phyloP scores from a whole-genome alignment of 495 filamentous ascomycete genomes.

The Aspergillus biplanus region DNA sequence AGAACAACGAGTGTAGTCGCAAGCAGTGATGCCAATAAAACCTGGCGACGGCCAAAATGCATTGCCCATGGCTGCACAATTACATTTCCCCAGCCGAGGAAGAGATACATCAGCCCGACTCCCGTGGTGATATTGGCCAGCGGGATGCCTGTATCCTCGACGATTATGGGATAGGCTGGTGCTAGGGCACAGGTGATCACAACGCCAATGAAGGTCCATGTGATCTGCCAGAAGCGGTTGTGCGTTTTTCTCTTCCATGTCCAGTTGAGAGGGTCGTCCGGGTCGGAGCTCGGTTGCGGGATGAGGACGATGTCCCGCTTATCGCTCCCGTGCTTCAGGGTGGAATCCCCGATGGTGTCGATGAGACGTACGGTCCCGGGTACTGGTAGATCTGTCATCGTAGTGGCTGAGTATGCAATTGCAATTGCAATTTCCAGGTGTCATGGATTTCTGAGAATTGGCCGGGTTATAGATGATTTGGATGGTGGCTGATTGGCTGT shows the following conservation, averaged over 20 bases:
- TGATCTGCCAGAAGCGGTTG: background rate
- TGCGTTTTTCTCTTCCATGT: background rate
- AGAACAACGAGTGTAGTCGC: slow-evolving; percentile 37
- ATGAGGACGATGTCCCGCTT: slow-evolving; percentile 5
- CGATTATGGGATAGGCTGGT: slow-evolving; percentile 1
- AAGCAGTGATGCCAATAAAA: slow-evolving; percentile 34
- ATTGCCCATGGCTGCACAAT: slow-evolving; percentile 39
- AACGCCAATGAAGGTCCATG: slow-evolving; percentile 1
- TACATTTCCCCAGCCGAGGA: slow-evolving; percentile 40
- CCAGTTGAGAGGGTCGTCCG: slow-evolving; percentile 12
- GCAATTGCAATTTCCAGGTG: too few species aligned
- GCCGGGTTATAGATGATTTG: background rate
- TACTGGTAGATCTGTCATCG: background rate
- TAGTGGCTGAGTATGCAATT: background rate
- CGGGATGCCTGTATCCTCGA: slow-evolving; percentile 39
- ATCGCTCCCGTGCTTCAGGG: slow-evolving; percentile 6
- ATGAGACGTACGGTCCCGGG: slow-evolving; percentile 13
- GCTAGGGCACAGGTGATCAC: background rate
- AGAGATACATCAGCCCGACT: slow-evolving; percentile 39
- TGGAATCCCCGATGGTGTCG: background rate
- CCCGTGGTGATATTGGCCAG: slow-evolving; percentile 32
- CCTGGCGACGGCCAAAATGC: slow-evolving; percentile 36
- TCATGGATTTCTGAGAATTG: too few species aligned
- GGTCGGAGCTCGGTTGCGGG: slow-evolving; percentile 8
- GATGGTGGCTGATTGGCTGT: background rate